Conservation (phyloP, 805 yeast genomes). For the Tetrapisispora namnaoensis region DNA sequence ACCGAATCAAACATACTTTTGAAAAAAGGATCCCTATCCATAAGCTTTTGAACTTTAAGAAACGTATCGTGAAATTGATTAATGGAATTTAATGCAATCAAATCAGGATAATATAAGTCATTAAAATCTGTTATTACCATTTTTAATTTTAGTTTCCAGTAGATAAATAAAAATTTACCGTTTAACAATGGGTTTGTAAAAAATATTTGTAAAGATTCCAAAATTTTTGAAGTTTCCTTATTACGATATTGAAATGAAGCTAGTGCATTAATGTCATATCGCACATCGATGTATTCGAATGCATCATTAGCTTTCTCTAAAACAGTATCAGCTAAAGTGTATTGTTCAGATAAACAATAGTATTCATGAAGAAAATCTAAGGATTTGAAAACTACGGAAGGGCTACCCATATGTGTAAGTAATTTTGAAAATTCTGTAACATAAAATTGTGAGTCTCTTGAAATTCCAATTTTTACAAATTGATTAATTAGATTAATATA, state of each 20-base stretch:
- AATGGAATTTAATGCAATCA: constrained; percentile 20
- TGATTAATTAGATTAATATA: constrained; percentile 34
- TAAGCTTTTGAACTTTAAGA: constrained; percentile 22
- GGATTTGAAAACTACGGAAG: constrained; percentile 17
- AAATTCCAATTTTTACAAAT: constrained; percentile 41
- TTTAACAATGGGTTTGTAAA: constrained; percentile 8
- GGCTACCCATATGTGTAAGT: constrained; percentile 24
- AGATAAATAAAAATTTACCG: constrained; percentile 9
- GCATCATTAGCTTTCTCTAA: constrained; percentile 13
- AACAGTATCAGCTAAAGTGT: constrained; percentile 1
- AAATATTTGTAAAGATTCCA: constrained; percentile 13
- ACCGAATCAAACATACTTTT: constrained; percentile 43
- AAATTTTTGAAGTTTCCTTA: constrained; percentile 13
- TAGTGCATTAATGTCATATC: constrained; percentile 18
- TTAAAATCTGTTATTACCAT: constrained; percentile 5
- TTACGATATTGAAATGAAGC: constrained; percentile 14
- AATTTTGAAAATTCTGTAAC: constrained; percentile 39
- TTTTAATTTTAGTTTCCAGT: constrained; percentile 21
- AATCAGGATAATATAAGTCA: constrained; percentile 9
- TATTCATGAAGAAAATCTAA: constrained; percentile 13
- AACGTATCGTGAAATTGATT: constrained; percentile 27
- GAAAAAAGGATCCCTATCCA: constrained; percentile 39
- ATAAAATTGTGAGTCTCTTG: constrained; percentile 50
- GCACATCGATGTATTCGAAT: constrained; percentile 21
- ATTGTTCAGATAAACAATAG: constrained; percentile 17